Percentiles rank a stretch among this genome's conserved stretches.
Evolutionary conservation across 129 eudicot genomes (phyloP).

Genomic region (Artemisia annua): DNA sequence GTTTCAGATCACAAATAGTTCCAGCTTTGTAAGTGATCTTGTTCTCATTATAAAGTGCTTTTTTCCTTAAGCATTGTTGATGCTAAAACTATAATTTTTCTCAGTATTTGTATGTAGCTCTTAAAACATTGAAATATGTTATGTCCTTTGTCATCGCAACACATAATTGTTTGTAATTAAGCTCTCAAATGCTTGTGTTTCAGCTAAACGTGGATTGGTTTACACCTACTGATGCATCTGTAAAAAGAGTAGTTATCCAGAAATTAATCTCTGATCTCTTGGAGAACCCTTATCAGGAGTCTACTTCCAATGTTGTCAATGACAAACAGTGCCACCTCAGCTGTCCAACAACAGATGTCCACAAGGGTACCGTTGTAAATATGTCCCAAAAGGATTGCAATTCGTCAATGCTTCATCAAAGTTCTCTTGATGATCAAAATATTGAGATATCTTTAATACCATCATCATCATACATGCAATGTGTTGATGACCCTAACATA

Average conservation of each 20-base stretch:
- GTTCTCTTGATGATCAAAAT: conserved; percentile 31
- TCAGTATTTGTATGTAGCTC: too few species aligned
- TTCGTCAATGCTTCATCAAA: conserved; percentile 25
- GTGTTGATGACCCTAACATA: conserved; percentile 35
- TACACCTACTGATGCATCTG: conserved; percentile 72
- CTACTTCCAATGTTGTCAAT: conserved; percentile 26
- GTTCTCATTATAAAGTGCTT: not conserved
- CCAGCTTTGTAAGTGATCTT: conserved; percentile 60
- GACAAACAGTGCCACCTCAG: conserved; percentile 26
- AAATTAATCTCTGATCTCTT: conserved; percentile 67
- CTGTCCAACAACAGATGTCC: conserved; percentile 20
- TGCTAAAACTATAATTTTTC: not conserved
- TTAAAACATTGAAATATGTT: not conserved
- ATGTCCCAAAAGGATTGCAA: conserved; percentile 30
- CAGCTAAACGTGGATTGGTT: conserved; percentile 87
- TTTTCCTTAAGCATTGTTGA: not conserved
- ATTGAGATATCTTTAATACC: not conserved
- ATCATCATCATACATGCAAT: conserved; percentile 40
- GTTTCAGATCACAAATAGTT: conserved; percentile 47
- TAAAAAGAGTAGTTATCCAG: conserved; percentile 63
- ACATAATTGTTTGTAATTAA: conserved; percentile 1
- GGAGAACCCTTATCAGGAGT: conserved; percentile 37
- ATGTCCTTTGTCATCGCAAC: not conserved
- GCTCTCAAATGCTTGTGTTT: conserved; percentile 15
- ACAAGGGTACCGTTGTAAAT: conserved; percentile 34